phyloP scores from a whole-genome alignment of 2,329 filamentous ascomycete genomes.

The Fusarium siculi region DNA sequence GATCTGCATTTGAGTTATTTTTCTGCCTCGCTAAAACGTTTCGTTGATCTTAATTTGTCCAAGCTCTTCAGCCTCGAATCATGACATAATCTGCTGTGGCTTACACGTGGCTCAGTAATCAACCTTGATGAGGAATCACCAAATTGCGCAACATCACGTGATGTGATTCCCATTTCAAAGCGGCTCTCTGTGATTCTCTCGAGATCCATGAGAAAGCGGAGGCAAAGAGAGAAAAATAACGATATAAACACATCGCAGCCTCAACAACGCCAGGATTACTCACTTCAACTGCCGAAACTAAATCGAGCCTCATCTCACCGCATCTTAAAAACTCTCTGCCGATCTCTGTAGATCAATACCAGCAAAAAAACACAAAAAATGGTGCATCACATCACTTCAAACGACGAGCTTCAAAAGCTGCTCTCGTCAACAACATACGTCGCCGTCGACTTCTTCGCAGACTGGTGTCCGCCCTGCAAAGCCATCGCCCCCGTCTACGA shows the following conservation, averaged over 20 bases:
- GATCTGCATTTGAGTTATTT: conserved; percentile 1
- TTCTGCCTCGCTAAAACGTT: neutral
- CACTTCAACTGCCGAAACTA: neutral
- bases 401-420: conserved; percentile 51
- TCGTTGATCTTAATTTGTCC: neutral
- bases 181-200: conserved; percentile 36
- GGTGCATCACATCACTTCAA: conserved; percentile 47
- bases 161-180: conserved; percentile 38
- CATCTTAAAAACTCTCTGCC: neutral
- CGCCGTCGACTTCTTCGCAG: conserved; percentile 61
- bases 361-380: neutral
- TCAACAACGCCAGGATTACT: neutral
- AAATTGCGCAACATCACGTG: conserved; percentile 40
- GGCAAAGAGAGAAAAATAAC: neutral
- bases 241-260: conserved; percentile 15
- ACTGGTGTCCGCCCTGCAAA: conserved; percentile 63
- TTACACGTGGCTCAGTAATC: conserved; percentile 7
- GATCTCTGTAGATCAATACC: conserved; percentile 17
- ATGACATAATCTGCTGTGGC: conserved; percentile 9
- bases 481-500: conserved; percentile 59
- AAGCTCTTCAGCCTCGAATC: neutral
- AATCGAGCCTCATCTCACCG: neutral
- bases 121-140: conserved; percentile 5
- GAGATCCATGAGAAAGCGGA: conserved; percentile 25
- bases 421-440: conserved; percentile 55